Conservation (phyloP, 2,329 filamentous ascomycete genomes). For the Talaromyces sp. region DNA sequence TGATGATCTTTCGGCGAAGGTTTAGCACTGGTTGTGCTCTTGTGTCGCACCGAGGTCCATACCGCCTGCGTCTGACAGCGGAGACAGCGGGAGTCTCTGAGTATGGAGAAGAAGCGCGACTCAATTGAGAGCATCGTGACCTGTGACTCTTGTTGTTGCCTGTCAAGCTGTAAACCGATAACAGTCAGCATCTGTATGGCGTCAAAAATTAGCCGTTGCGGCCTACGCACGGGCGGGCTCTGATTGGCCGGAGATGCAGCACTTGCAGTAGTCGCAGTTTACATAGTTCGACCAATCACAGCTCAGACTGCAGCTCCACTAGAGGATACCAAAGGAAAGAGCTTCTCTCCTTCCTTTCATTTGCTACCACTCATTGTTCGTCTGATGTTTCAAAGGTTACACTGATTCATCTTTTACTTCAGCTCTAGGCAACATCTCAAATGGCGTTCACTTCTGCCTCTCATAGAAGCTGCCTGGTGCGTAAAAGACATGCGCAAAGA, state of each 20-base stretch:
- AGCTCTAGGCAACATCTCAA: conserved; percentile 15
- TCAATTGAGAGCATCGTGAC: conserved; percentile 25
- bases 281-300: conserved; percentile 13
- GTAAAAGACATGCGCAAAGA: neutral
- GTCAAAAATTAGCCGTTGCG: conserved; percentile 22
- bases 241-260: conserved; percentile 7
- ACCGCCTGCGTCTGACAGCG: conserved; percentile 37
- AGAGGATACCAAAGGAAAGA: neutral
- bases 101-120: conserved; percentile 22
- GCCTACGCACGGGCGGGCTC: neutral
- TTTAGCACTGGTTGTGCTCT: conserved; percentile 21
- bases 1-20: conserved; percentile 5
- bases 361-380: neutral
- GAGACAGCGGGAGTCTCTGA: conserved; percentile 34
- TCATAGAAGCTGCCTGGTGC: conserved; percentile 1
- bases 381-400: neutral
- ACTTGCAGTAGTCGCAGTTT: conserved; percentile 11
- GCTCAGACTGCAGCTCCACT: neutral
- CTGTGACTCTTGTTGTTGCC: conserved; percentile 1
- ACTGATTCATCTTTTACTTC: neutral
- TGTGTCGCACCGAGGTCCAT: conserved; percentile 25
- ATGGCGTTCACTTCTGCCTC: conserved; percentile 12
- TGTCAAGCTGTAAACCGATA: conserved; percentile 15
- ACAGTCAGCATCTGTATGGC: conserved; percentile 10
- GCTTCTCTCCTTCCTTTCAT: neutral